Evolutionary conservation across 2,329 filamentous ascomycete genomes (phyloP), one percentile per base, ranked within the genome.

Genomic region (Penicillium palitans): DNA sequence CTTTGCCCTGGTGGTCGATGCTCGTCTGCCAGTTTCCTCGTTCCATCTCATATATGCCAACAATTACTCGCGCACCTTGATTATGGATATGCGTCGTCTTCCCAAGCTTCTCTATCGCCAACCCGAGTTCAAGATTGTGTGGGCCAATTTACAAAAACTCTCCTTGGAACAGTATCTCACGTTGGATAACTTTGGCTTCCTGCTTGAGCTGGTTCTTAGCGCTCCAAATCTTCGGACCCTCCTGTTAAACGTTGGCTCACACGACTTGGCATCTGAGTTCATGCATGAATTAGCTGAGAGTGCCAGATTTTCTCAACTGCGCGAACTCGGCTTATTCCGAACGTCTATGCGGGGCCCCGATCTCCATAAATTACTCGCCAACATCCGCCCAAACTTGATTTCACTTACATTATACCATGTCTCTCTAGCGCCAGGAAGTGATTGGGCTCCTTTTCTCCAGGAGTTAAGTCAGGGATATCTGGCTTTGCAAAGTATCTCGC

Each of bases 81-180:
- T 66, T 12, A 68, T 68, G 65, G 66, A 68, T 45, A 68, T 68
- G 66, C 62, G 66, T 2, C 62, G 66, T 7, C 46, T 68, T 8
- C 66, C 66, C 17, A 68, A 68, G n/a, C 55, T 67, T 6, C 25
- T 68, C n/a, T 66, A 66, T 46, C 64, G 64, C 12, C 65, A 68
- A 29, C 65, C 66, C 0, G 39, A 59, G 45, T 68, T 68, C 15
- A 57, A 61, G 21, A 7, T 46, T 8, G 61, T 59, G 6, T 68
- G 66, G 66, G 54, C 55, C 5, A 66, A 67, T 55, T 10, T 68
- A 31, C 51, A 62, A 29, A 65, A 65, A 39, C 52, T 68, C 6
- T 65, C 61, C 3, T 24, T 68, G 19, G 64, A 68, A 39, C 66
- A 68, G 42, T 68, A 66, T 44, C 57, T 68, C n/a, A 68, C 61